Evolutionary conservation across 257 asterid genomes (phyloP), one percentile per base, ranked within the genome.

Genomic region (Capsicum rhomboideum): DNA sequence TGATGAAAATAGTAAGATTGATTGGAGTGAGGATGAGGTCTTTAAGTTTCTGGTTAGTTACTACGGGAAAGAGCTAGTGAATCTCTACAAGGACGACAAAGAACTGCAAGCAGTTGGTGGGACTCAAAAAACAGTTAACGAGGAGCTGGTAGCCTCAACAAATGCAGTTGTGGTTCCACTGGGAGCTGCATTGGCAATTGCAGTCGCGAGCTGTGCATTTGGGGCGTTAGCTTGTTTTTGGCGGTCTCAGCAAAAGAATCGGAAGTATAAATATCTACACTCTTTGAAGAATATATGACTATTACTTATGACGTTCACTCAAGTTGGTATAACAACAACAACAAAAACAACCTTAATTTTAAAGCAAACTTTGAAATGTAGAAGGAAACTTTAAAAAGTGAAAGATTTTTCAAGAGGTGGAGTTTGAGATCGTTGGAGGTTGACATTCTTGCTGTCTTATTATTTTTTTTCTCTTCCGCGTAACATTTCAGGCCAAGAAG

Each of bases 101-200:
- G 97, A 93, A 81, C 75, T 58, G 71, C 88, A 89, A 7, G 82
- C 64, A 28, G 91, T 84, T 53, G 89, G 54, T 69, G 69, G 84
- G 28, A 77, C 64, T 11, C 75, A 66, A 52, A 69, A 85, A 31
- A 42, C 86, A 34, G 58, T 68, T 17, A 86, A 68, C 29, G 96
- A 97, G 59, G 96, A 93, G 63, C 49, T 88, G 82, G 84, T 85
- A n/a, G 85, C 94, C 26, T 80, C 95, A 31, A 89, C 93, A 49
- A 86, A 89, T 56, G 96, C 97, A 6, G 88, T 95, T 28, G 96
- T 90, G 78, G 98, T 97, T 28, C 98, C 99, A 8, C 89, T 94
- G 2, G 99, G 99, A 40, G 98, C 99, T 53, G 99, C 98, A 18
- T 82, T 97, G 89, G 99, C 96, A 16, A 92, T 97, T 68, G 98